These are phyloP conservation scores for Pythium guiyangense DNA, from an alignment of 352 stramenopile species.

Conservation along the genomic window DNA sequence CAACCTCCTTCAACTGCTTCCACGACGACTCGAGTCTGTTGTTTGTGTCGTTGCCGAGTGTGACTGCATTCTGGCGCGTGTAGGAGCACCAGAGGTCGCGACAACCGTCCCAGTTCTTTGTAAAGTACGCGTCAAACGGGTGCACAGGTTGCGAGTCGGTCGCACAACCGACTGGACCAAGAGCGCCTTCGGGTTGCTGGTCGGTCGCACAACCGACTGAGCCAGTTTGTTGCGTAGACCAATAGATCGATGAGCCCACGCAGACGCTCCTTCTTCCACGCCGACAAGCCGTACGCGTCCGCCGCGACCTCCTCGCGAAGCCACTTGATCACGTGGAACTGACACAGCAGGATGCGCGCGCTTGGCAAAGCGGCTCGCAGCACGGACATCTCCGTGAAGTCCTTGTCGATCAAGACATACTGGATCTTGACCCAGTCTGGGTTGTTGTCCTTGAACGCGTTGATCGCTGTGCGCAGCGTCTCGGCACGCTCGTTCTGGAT, in stretches of 20 bases:
- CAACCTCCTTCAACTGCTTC: slow-evolving; percentile 19
- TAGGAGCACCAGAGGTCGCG: too few relatives aligned
- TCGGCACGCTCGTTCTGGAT: too few relatives aligned
- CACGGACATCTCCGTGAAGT: slow-evolving; percentile 20
- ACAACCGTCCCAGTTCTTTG: too few relatives aligned
- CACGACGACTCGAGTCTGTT: slow-evolving; percentile 23
- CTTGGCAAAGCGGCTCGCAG: slow-evolving; percentile 11
- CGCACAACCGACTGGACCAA: too few relatives aligned
- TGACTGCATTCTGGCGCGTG: too few relatives aligned
- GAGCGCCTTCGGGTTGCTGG: too few relatives aligned
- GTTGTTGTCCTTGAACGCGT: slow-evolving; percentile 23
- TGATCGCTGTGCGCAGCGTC: too few relatives aligned
- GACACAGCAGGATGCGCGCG: slow-evolving; percentile 15
- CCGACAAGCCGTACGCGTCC: slow-evolving; percentile 7
- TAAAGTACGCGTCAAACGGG: slow-evolving; percentile 18
- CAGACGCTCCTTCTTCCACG: too few relatives aligned
- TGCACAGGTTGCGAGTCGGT: too few relatives aligned
- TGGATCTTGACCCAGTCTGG: slow-evolving; percentile 11
- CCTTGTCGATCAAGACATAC: slow-evolving; percentile 24
- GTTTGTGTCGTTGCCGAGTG: slow-evolving; percentile 24
- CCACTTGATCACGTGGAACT: slow-evolving; percentile 25
- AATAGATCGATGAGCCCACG: too few relatives aligned
- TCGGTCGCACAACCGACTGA: too few relatives aligned
- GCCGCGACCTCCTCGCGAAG: slow-evolving; percentile 12
- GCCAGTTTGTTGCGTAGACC: slow-evolving; percentile 10